These are phyloP conservation scores for Panaeolus papilionaceus DNA, from an alignment of 768 basidiomycete species.

Conservation along the genomic window DNA sequence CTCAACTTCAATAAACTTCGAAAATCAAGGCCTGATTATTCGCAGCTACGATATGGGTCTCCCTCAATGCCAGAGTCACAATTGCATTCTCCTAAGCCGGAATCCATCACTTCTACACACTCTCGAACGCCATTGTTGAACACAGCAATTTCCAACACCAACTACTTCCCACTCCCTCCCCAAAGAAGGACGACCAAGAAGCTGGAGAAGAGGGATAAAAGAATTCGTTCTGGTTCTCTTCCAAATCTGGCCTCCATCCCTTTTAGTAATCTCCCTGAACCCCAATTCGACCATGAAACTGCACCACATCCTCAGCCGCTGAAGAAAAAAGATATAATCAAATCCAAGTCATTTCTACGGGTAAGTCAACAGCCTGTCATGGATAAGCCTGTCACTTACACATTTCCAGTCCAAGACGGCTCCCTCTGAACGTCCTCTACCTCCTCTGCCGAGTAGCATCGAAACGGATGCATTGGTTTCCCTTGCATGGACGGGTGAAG, in stretches of 20 bases:
- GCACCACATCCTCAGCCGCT: not conserved
- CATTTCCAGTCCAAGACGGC: constrained; percentile 22
- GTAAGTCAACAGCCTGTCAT: constrained; percentile 16
- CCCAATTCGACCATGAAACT: not conserved
- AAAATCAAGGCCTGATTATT: constrained; percentile 28
- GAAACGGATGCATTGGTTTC: constrained; percentile 37
- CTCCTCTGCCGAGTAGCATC: constrained; percentile 29
- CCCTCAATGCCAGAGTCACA: constrained; percentile 8
- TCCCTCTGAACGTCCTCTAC: constrained; percentile 22
- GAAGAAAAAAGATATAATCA: constrained; percentile 18
- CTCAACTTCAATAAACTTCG: constrained; percentile 25
- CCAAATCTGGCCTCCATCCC: not conserved
- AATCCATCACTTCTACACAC: constrained; percentile 29
- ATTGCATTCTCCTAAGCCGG: constrained; percentile 23
- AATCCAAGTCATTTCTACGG: constrained; percentile 23
- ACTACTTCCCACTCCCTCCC: constrained; percentile 22
- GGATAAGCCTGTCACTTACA: not conserved
- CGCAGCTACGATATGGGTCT: constrained; percentile 25
- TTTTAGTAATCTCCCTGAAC: constrained; percentile 6
- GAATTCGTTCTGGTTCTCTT: constrained; percentile 20
- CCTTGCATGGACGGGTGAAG: constrained; percentile 38
- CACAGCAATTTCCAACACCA: constrained; percentile 17
- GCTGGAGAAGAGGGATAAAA: constrained; percentile 30
- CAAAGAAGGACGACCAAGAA: constrained; percentile 27
- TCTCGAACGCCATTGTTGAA: constrained; percentile 27